Evolutionary conservation across 257 asterid species (phyloP), one percentile per base, ranked within the genome.

Genomic region (Anisodus acutangulus): DNA sequence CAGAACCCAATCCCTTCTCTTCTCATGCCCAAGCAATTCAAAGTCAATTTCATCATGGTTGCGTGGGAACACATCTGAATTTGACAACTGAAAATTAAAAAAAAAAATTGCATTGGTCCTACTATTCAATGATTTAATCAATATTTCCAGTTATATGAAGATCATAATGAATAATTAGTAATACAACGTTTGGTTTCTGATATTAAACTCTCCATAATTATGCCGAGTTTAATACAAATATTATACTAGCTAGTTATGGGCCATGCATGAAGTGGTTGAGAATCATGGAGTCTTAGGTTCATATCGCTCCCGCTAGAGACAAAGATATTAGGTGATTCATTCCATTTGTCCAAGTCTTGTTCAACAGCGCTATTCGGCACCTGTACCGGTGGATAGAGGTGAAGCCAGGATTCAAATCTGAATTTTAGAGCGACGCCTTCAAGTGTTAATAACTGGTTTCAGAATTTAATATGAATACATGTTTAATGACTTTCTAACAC

Each of bases 21-120:
- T 93, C 84, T 93, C 97, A 16, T 93, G 97, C 0, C 98, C 98
- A n/a, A 95, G 95, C 35, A 95, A 87, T 69, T 95, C 98, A 12
- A 95, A 85, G 66, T 95, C 98, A 15, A 95, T 91, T 78, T 93
- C 98, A 19, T 95, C 97, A 17, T 95, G 98, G 88, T 91, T 93
- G 90, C 90, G 93, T 58, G 98, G 95, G 88, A 82, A 95, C 45
- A 72, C 82, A 51, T 91, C 91, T 12, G 91, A 90, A 86, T 95
- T 95, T 7, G 98, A 93, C 88, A 92, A 15, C 98, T 90, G 84
- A 47, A 71, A 15, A 83, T 9, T 49, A 0, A 19, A 59, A 9
- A 39, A 8, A 58, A 51, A 15, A 41, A n/a, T 83, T 83, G 60
- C 13, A 8, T 45, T 31, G n/a, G 10, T 37, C 81, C 43, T 19